Conservation (phyloP, 257 asterid species). For the Scutellaria baicalensis region DNA sequence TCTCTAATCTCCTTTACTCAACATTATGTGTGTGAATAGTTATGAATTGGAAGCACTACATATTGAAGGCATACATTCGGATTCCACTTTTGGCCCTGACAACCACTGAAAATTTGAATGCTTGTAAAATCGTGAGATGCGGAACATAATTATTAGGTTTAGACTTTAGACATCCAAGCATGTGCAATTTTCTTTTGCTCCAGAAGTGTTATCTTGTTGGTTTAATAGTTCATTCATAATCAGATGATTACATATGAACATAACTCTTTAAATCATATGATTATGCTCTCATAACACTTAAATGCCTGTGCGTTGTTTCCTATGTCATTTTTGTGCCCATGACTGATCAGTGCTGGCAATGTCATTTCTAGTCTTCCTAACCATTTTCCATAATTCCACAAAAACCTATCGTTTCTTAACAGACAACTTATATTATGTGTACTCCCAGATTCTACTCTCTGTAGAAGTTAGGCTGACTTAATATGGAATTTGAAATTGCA, state of each 20-base stretch:
- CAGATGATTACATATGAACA: slow-evolving; percentile 7
- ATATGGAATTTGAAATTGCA: background rate
- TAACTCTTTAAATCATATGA: background rate
- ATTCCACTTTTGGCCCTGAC: slow-evolving; percentile 1
- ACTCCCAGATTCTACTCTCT: background rate
- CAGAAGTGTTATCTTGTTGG: background rate
- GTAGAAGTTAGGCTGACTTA: background rate
- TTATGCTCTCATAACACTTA: background rate
- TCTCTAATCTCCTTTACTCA: slow-evolving; percentile 3
- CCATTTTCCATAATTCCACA: too few relatives aligned
- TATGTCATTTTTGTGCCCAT: background rate
- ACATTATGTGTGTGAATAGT: background rate
- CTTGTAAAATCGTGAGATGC: background rate
- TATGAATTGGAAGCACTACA: background rate
- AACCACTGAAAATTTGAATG: background rate
- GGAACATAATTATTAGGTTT: background rate
- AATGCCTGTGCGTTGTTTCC: background rate
- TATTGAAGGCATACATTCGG: background rate
- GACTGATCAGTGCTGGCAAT: background rate
- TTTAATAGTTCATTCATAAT: background rate
- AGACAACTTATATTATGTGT: background rate
- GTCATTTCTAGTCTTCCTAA: too few relatives aligned
- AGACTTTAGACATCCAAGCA: background rate
- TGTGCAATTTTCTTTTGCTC: background rate
- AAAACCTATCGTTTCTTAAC: background rate